Evolutionary conservation across 495 filamentous ascomycete species (phyloP), one percentile per base, ranked within the genome.

Genomic region (Rostrohypoxylon terebratum): DNA sequence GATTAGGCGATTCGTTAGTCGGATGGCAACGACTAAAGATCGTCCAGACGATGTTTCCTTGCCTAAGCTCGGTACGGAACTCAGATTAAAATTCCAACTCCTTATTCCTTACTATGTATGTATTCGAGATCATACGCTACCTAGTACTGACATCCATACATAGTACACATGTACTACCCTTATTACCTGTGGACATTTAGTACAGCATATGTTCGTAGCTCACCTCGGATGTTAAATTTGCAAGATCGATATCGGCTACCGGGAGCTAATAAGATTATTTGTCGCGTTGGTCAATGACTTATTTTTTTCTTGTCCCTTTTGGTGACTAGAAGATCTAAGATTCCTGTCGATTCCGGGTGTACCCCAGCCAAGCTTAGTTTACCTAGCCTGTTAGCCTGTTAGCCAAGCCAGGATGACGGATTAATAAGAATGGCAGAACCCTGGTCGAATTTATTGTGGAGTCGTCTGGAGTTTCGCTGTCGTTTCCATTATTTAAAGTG

Each of bases 391-490:
- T 16, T 28, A 28, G 10, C 16, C 6, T 21, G 45, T 16, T 51
- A 53, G 66, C 66, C 66, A 74, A 70, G 66, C 71, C 50, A 70
- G 71, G 71, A 70, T 74, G 71, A 70, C 71, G 71, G 71, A 67
- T 74, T 74, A 74, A 74, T 74, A 69, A 75, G 59, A 74, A 64
- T 75, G 53, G 47, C 61, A 18, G 59, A 72, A 69, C 69, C 73
- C 63, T 70, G 69, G 66, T 23, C 59, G 61, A 68, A 68, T 59
- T 59, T 33, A 31, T 58, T 71, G 67, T 77, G 75, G 75, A 68
- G 75, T 64, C 70, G 69, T 68, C 75, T 73, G 75, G 75, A 77
- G 75, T 75, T 75, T 77, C 72, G 75, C 73, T 75, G 69, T 73
- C 63, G 71, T 75, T 77, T 77, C 75, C 59, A 71, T 77, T 77